Conservation (phyloP, 2,329 filamentous ascomycete genomes). For the Scleromitrula shiraiana region DNA sequence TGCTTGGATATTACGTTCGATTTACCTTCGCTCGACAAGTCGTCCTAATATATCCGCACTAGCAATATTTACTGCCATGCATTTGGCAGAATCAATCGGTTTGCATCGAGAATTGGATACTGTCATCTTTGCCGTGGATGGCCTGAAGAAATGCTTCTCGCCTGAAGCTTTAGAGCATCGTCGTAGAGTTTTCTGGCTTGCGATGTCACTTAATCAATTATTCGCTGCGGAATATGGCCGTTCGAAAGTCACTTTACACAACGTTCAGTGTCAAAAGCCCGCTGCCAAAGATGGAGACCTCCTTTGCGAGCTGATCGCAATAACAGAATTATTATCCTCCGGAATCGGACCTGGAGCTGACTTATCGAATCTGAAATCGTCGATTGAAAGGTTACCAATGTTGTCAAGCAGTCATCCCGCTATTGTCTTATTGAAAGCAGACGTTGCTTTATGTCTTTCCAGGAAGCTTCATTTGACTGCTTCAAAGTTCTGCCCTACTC, state of each 20-base stretch:
- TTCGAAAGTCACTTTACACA: constrained; percentile 16
- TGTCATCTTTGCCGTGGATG: constrained; percentile 7
- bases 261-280: constrained; percentile 11
- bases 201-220: constrained; percentile 16
- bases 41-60: constrained; percentile 24
- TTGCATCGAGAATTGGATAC: constrained; percentile 24
- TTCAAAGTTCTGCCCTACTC: constrained; percentile 1
- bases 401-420: not conserved
- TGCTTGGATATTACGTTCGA: constrained; percentile 22
- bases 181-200: constrained; percentile 20
- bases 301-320: constrained; percentile 13
- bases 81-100: constrained; percentile 25
- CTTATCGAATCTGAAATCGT: not conserved
- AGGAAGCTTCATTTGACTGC: constrained; percentile 10
- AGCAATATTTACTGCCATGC: constrained; percentile 21
- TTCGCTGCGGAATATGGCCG: constrained; percentile 19
- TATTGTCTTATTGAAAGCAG: constrained; percentile 15
- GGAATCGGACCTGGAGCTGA: constrained; percentile 1
- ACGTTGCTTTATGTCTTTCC: constrained; percentile 16
- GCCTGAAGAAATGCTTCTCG: constrained; percentile 5
- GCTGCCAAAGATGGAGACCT: constrained; percentile 11
- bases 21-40: constrained; percentile 25
- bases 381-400: constrained; percentile 5
- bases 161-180: constrained; percentile 13
- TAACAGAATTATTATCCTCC: constrained; percentile 11